A percentile compares a stretch with the other conserved stretches of the same genome.
Evolutionary conservation across 192 early-diverging fungal species (phyloP).

Genomic region (Rhizophagus prolifer): DNA sequence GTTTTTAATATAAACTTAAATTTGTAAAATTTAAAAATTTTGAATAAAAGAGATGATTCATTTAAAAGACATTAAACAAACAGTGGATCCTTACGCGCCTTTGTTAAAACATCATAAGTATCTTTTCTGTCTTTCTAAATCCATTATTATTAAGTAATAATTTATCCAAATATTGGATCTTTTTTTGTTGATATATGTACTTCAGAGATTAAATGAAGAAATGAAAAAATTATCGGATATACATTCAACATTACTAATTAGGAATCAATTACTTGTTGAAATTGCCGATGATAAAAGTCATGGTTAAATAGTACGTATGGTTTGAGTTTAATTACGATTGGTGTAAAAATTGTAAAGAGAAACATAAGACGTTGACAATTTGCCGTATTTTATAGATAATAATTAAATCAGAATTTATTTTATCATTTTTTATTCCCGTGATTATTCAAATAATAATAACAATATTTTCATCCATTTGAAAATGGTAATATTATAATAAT

Average conservation of each 20-base stretch:
- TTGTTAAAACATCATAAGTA: neutral
- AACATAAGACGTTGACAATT: too few relatives aligned
- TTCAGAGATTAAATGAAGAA: constrained; percentile 11
- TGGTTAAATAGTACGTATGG: neutral
- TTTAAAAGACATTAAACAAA: neutral
- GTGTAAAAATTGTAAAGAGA: too few relatives aligned
- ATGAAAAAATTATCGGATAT: constrained; percentile 6
- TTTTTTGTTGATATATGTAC: neutral
- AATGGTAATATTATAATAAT: too few relatives aligned
- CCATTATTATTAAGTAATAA: neutral
- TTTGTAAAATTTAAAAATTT: neutral
- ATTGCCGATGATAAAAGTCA: neutral
- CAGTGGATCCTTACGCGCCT: neutral
- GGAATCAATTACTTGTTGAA: constrained; percentile 9
- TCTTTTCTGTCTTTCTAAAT: neutral
- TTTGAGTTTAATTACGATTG: too few relatives aligned
- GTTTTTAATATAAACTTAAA: too few relatives aligned
- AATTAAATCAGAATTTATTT: too few relatives aligned
- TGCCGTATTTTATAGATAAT: too few relatives aligned
- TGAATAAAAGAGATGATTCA: neutral
- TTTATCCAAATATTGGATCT: neutral
- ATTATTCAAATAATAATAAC: too few relatives aligned
- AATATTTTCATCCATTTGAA: too few relatives aligned
- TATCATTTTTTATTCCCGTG: too few relatives aligned
- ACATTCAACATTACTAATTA: neutral